These are phyloP conservation scores for Exophiala sideris DNA, from an alignment of 2,329 filamentous ascomycete genomes.

Conservation along the genomic window DNA sequence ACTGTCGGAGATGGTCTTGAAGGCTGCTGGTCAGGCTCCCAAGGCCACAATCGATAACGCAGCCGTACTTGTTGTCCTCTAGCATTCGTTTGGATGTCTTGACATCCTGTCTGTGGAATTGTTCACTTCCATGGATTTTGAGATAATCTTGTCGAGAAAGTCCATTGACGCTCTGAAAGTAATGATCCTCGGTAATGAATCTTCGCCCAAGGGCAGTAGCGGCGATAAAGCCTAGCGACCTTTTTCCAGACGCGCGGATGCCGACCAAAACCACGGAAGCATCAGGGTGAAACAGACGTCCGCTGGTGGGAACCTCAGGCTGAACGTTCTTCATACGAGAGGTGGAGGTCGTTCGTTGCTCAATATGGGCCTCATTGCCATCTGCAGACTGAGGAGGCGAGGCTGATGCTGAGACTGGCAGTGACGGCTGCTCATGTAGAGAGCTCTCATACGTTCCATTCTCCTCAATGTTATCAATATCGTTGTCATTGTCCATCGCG, in stretches of 20 bases:
- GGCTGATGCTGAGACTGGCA: slow-evolving; percentile 1
- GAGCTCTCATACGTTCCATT: neutral
- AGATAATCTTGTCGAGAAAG: slow-evolving; percentile 42
- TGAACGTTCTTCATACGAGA: neutral
- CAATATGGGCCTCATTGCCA: no score
- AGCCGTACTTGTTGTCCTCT: slow-evolving; percentile 41
- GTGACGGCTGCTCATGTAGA: neutral
- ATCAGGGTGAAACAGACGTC: slow-evolving; percentile 33
- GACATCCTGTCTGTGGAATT: slow-evolving; percentile 42
- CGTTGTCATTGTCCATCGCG: no score
- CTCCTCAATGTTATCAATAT: no score
- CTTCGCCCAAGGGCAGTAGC: slow-evolving; percentile 42
- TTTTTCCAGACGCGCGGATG: slow-evolving; percentile 44
- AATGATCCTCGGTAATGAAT: slow-evolving; percentile 45
- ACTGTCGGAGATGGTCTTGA: slow-evolving; percentile 40
- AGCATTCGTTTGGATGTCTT: slow-evolving; percentile 43
- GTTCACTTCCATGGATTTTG: slow-evolving; percentile 38
- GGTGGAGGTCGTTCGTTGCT: neutral
- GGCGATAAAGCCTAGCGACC: slow-evolving; percentile 43
- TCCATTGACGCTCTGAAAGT: slow-evolving; percentile 42
- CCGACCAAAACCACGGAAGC: slow-evolving; percentile 43
- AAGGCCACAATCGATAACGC: slow-evolving; percentile 44
- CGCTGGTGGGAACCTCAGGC: neutral
- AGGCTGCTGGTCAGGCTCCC: slow-evolving; percentile 42
- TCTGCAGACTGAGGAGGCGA: neutral